phyloP scores from a whole-genome alignment of 257 asterid species.

The Plantago ovata region DNA sequence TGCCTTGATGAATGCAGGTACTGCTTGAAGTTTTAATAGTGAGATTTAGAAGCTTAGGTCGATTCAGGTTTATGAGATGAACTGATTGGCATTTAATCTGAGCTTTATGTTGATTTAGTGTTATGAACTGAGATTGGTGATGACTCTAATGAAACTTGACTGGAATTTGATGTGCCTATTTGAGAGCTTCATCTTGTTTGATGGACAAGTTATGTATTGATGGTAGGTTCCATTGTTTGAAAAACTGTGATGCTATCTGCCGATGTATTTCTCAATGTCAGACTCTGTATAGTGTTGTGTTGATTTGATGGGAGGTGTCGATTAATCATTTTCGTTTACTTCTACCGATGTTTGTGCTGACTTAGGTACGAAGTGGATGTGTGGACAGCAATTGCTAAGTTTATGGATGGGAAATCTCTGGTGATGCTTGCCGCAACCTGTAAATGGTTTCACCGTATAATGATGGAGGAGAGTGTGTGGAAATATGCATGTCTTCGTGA shows the following conservation, averaged over 20 bases:
- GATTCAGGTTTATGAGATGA: not conserved
- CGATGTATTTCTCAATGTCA: too few species aligned
- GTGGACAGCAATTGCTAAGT: slow-evolving; percentile 94
- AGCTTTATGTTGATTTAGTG: too few species aligned
- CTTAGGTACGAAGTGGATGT: slow-evolving; percentile 80
- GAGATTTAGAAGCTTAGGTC: too few species aligned
- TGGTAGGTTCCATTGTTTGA: too few species aligned
- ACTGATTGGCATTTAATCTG: too few species aligned
- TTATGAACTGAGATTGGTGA: too few species aligned
- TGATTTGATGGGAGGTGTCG: not conserved
- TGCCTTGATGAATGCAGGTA: not conserved
- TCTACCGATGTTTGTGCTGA: slow-evolving; percentile 9
- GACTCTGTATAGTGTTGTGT: not conserved
- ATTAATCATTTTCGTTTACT: not conserved
- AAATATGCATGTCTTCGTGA: slow-evolving; percentile 85
- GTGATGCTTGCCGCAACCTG: slow-evolving; percentile 76
- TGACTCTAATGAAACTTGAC: too few species aligned
- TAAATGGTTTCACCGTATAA: slow-evolving; percentile 70
- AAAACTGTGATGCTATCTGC: too few species aligned
- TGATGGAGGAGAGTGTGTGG: slow-evolving; percentile 82
- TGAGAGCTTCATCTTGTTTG: too few species aligned
- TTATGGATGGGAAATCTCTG: slow-evolving; percentile 83
- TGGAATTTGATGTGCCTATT: too few species aligned
- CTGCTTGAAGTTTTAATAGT: too few species aligned
- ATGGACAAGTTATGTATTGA: too few species aligned